These are phyloP conservation scores for Thermomucor indicae-seudaticae DNA, from an alignment of 371 early-diverging fungal genomes.

Conservation along the genomic window DNA sequence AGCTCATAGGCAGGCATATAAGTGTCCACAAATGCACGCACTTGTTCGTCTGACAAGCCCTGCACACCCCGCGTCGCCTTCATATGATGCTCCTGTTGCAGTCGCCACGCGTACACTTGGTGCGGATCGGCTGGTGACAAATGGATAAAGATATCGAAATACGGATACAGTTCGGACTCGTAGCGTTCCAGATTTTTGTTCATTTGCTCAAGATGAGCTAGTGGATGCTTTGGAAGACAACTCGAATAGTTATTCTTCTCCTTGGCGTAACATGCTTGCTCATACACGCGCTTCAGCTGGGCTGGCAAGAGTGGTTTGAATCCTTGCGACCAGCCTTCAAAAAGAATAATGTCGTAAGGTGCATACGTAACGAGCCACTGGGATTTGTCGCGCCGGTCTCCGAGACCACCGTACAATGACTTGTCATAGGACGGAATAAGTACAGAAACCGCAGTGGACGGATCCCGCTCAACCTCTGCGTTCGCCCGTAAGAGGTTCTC, in stretches of 20 bases:
- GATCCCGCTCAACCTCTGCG: background rate
- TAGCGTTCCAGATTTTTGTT: conserved; percentile 53
- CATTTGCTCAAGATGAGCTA: conserved; percentile 45
- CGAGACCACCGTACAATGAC: conserved; percentile 65
- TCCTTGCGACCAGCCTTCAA: conserved; percentile 95
- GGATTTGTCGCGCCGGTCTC: conserved; percentile 63
- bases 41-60: conserved; percentile 66
- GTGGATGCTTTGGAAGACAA: conserved; percentile 5
- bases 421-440: conserved; percentile 83
- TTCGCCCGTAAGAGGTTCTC: conserved; percentile 33
- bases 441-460: conserved; percentile 8
- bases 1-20: conserved; percentile 91
- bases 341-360: conserved; percentile 77
- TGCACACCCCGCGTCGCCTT: conserved; percentile 38
- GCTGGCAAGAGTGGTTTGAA: conserved; percentile 59
- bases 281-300: conserved; percentile 25
- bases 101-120: conserved; percentile 81
- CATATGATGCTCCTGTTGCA: conserved; percentile 76
- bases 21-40: conserved; percentile 79
- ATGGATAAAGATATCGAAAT: conserved; percentile 76
- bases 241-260: background rate
- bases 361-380: conserved; percentile 53
- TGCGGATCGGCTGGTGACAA: conserved; percentile 55
- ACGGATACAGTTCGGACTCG: conserved; percentile 53
- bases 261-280: background rate